Evolutionary conservation across 257 asterid species (phyloP).

Genomic region (Craterostigma plantagineum): DNA sequence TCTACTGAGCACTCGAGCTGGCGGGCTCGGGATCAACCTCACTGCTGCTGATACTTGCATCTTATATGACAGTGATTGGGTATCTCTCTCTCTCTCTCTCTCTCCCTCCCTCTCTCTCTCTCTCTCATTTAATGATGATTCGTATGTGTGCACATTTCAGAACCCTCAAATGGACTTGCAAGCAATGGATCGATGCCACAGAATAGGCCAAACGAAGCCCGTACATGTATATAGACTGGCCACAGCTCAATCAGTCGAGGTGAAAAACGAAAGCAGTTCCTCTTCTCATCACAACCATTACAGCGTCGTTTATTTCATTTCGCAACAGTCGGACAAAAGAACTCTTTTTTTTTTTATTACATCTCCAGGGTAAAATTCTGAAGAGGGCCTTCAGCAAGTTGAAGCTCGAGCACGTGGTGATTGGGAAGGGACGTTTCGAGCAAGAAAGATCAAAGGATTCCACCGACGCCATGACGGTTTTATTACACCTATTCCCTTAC

Average conservation of each 20-base stretch:
- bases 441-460: conserved; percentile 65
- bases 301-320: background rate
- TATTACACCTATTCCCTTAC: conserved; percentile 4
- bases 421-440: conserved; percentile 84
- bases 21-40: conserved; percentile 97
- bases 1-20: conserved; percentile 97
- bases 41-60: conserved; percentile 98
- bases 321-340: background rate
- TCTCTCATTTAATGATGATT: background rate
- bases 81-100: conserved; percentile 15
- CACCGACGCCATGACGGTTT: conserved; percentile 27
- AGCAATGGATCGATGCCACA: conserved; percentile 97
- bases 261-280: conserved; percentile 5
- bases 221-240: conserved; percentile 94
- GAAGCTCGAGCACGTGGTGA: conserved; percentile 92
- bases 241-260: conserved; percentile 95
- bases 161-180: conserved; percentile 98
- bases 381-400: conserved; percentile 93
- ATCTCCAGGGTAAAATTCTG: conserved; percentile 67
- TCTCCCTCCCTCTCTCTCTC: conserved; percentile 4
- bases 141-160: conserved; percentile 27
- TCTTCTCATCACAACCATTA: too few relatives aligned
- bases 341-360: background rate
- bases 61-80: conserved; percentile 97
- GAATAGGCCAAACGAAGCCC: conserved; percentile 98